These are phyloP conservation scores for Hura crepitans DNA, from an alignment of 441 rosid genomes.

Conservation along the genomic window DNA sequence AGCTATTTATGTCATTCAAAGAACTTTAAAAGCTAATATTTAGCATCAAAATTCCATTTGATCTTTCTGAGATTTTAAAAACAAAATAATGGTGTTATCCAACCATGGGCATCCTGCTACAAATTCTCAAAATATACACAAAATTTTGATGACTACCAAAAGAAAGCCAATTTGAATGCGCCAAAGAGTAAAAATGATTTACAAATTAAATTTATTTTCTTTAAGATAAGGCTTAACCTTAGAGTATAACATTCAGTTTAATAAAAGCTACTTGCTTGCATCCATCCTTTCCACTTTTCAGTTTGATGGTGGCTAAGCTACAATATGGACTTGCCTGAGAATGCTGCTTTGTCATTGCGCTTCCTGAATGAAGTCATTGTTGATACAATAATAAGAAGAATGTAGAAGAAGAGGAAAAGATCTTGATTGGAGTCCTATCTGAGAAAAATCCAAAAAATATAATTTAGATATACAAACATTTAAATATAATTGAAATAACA, in stretches of 20 bases:
- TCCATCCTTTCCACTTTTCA: conserved; percentile 99
- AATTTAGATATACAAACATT: no score
- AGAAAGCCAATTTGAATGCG: not conserved
- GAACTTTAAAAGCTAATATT: no score
- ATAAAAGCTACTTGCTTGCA: conserved; percentile 74
- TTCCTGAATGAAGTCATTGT: conserved; percentile 87
- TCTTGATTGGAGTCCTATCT: conserved; percentile 87
- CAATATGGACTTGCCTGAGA: conserved; percentile 68
- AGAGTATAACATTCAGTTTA: not conserved
- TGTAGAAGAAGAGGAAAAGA: conserved; percentile 86
- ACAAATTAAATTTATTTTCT: not conserved
- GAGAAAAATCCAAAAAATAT: conserved; percentile 25
- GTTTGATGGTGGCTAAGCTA: conserved; percentile 96
- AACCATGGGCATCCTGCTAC: no score
- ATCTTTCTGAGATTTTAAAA: no score
- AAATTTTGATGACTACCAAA: not conserved
- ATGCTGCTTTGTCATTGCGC: conserved; percentile 71
- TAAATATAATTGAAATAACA: no score
- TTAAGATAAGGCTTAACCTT: conserved; percentile 1
- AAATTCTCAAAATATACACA: not conserved
- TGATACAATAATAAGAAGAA: conserved; percentile 83
- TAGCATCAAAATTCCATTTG: no score
- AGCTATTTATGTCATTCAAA: not conserved
- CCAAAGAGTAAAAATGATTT: not conserved
- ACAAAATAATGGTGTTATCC: not conserved